phyloP scores from a whole-genome alignment of 2,329 filamentous ascomycete species.

The Myriosclerotinia curreyana region DNA sequence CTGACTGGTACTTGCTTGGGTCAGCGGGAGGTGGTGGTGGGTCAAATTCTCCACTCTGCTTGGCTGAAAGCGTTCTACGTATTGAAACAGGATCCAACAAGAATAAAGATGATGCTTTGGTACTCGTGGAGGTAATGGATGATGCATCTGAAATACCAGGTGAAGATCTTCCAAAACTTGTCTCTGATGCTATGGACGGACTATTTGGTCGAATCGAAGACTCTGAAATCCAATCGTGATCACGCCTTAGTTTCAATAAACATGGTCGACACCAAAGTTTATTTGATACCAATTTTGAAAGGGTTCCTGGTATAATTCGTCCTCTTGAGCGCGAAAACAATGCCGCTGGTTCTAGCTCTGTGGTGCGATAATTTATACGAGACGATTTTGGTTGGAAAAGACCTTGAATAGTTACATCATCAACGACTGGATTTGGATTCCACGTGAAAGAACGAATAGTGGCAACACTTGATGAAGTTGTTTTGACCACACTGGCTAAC shows the following conservation, averaged over 20 bases:
- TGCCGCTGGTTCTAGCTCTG: slow-evolving; percentile 30
- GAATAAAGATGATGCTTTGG: slow-evolving; percentile 37
- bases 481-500: slow-evolving; percentile 9
- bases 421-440: slow-evolving; percentile 16
- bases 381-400: slow-evolving; percentile 27
- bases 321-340: slow-evolving; percentile 32
- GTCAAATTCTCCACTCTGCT: slow-evolving; percentile 19
- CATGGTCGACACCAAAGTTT: slow-evolving; percentile 33
- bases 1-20: slow-evolving; percentile 26
- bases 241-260: slow-evolving; percentile 21
- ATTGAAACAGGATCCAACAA: slow-evolving; percentile 15
- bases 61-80: slow-evolving; percentile 26
- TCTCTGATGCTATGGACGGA: slow-evolving; percentile 35
- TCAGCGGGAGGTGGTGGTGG: slow-evolving; percentile 24
- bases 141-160: slow-evolving; percentile 35
- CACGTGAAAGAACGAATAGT: slow-evolving; percentile 24
- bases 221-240: slow-evolving; percentile 39
- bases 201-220: slow-evolving; percentile 37
- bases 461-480: background rate
- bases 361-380: slow-evolving; percentile 29
- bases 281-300: slow-evolving; percentile 29
- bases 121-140: slow-evolving; percentile 38
- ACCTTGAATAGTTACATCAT: slow-evolving; percentile 19
- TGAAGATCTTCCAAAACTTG: slow-evolving; percentile 36
- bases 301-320: slow-evolving; percentile 18